These are phyloP conservation scores for Malus sieversii DNA, from an alignment of 306 rosid species.

Conservation along the genomic window DNA sequence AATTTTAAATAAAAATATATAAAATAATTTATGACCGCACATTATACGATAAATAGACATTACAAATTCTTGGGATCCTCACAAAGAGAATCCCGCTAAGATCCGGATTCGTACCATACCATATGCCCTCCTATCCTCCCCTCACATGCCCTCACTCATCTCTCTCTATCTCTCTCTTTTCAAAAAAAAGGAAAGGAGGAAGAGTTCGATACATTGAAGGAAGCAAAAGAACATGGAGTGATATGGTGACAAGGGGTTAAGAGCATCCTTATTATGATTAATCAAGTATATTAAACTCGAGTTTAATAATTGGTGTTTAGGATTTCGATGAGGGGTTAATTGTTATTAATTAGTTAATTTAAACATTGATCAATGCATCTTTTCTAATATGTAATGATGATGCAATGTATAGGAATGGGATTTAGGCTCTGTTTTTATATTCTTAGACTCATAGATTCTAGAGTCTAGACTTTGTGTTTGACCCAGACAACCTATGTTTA, in stretches of 20 bases:
- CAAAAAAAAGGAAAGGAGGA: conserved; percentile 7
- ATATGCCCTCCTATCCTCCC: neutral
- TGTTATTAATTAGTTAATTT: neutral
- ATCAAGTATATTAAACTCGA: neutral
- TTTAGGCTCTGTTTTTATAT: neutral
- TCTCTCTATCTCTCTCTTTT: neutral
- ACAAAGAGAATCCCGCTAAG: rapidly evolving
- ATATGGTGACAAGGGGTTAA: neutral
- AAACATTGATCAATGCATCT: neutral
- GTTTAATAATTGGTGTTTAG: conserved; percentile 1
- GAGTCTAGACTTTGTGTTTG: neutral
- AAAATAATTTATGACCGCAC: too few species aligned
- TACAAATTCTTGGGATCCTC: rapidly evolving
- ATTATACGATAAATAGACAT: rapidly evolving
- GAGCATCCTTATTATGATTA: neutral
- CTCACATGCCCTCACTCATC: conserved; percentile 44
- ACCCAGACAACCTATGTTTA: neutral
- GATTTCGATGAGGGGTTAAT: neutral
- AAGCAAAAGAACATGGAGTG: conserved; percentile 34
- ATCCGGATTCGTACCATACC: neutral
- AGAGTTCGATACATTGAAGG: conserved; percentile 24
- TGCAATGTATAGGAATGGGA: neutral
- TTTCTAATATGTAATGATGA: conserved; percentile 4
- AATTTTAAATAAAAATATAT: too few species aligned
- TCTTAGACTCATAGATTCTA: neutral